Evolutionary conservation across 1,284 basidiomycete genomes (phyloP), one percentile per base, ranked within the genome.

Genomic region (Irpex sp.): DNA sequence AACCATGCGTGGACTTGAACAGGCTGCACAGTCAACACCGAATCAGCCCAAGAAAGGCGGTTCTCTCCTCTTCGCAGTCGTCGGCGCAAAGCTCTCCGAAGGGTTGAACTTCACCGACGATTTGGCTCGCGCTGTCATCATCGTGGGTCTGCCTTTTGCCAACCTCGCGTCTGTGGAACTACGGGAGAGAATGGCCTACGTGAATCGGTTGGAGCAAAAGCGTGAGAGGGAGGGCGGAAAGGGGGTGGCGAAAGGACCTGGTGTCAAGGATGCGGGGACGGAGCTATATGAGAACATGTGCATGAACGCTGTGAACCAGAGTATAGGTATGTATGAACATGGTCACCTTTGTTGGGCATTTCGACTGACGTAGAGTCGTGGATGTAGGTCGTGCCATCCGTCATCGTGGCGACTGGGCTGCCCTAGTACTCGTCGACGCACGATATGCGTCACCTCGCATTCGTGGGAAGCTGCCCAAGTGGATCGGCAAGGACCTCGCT

Each of bases 271-370:
- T 68, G 92, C 95, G 3, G 92, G 88, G 2, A 85, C 85, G 31
- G 92, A 95, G 75, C 78, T 97, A 56, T 97, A 97, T 75, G 89
- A 92, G 78, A 96, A 96, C 74, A 85, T 96, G 81, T 97, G 95
- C 72, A 97, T 98, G 94, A 93, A 94, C 68, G 86, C 96, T 0
- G 96, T 98, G 51, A 99, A 99, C 77, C 97, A 99, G 75, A 95
- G 93, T 62, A 98, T 99, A 65, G 96, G 96, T 90, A 66, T 62
- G 86, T 72, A 3, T 34, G n/a, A 21, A 47, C 54, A n/a, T 57
- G 6, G 26, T 11, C 44, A 5, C 6, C 31, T 5, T 17, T 9
- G 37, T 47, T n/a, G n/a, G 40, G 40, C 11, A 44, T 59, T 17
- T 17, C 21, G n/a, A n/a, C 40, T 38, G 19, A 52, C 31, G 2